Evolutionary conservation across 768 basidiomycete species (phyloP), one percentile per base, ranked within the genome.

Genomic region (Boletus coccyginus): DNA sequence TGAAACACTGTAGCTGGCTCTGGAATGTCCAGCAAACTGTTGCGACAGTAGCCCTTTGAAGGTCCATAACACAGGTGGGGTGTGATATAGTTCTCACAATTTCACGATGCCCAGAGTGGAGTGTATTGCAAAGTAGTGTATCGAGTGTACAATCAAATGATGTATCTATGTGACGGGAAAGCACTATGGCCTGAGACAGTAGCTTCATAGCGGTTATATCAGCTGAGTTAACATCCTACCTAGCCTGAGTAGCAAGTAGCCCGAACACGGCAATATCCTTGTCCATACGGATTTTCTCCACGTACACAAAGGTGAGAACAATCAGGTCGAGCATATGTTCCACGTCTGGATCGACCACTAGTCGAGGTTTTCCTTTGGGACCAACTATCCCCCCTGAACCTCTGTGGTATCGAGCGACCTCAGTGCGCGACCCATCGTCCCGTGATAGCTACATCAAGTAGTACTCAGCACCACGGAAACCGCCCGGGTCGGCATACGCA

Each of bases 221-320:
- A 21, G 21, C 21, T 21, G 21, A 21, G 21, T 21, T 21, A 21
- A 21, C 21, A 21, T 21, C 21, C 21, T 21, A 21, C 21, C 21
- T 21, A 21, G 21, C 21, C 21, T 21, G 21, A 21, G 21, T 21
- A 21, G 21, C 21, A 21, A 21, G 1, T 21, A 21, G 21, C 21
- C 21, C 21, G 21, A 21, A 21, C 21, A 21, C 21, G 21, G 21
- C 21, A 21, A 21, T 21, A 16, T 69, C 68, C 45, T 64, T 69
- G 36, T 69, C 62, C 59, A 58, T 60, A 35, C 66, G 65, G 5
- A 70, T 21, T 48, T 72, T 72, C 50, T 72, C 69, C n/a, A 70
- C 66, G 40, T 69, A 71, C 24, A 72, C 62, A 24, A 71, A 72
- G 1, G 69, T 72, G 19, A 70, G 58, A 8, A 71, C 31, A 27